phyloP scores from a whole-genome alignment of 1,284 basidiomycete genomes.

The Rhizoctonia solani region DNA sequence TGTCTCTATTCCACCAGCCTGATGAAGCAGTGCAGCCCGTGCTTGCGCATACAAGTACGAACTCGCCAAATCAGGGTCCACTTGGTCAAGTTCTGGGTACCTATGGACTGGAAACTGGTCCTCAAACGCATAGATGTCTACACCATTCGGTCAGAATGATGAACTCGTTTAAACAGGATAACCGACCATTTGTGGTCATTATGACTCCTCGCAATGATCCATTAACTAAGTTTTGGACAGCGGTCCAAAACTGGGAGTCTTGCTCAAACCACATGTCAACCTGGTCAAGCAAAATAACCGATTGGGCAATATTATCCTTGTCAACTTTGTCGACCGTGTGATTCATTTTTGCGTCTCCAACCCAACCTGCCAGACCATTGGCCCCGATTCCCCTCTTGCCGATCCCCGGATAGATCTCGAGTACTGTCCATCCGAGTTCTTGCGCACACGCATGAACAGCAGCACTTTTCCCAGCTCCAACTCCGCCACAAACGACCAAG shows the following conservation, averaged over 20 bases:
- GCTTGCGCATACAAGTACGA: conserved; percentile 76
- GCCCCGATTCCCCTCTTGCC: conserved; percentile 76
- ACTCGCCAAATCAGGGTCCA: conserved; percentile 59
- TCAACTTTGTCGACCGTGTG: conserved; percentile 63
- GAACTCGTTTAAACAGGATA: background rate
- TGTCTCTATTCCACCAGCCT: conserved; percentile 20
- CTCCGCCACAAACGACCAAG: conserved; percentile 80
- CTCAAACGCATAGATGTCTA: conserved; percentile 74
- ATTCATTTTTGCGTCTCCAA: conserved; percentile 93
- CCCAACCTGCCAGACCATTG: conserved; percentile 70
- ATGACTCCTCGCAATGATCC: conserved; percentile 84
- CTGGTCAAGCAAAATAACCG: conserved; percentile 93
- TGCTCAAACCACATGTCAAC: conserved; percentile 92
- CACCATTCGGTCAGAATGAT: conserved; percentile 32
- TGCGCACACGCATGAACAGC: conserved; percentile 91
- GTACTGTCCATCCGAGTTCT: conserved; percentile 93
- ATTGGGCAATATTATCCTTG: conserved; percentile 62
- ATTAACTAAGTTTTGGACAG: conserved; percentile 77
- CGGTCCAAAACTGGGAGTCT: conserved; percentile 90
- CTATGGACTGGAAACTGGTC: conserved; percentile 75
- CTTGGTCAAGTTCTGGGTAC: conserved; percentile 64
- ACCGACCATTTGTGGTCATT: conserved; percentile 88
- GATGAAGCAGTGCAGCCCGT: conserved; percentile 47
- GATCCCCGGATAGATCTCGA: conserved; percentile 97
- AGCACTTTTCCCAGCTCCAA: conserved; percentile 89